A percentile compares a stretch with the other conserved stretches of the same genome.
These are phyloP conservation scores for Termitomyces sp. DNA, from an alignment of 768 basidiomycete species.

Conservation along the genomic window DNA sequence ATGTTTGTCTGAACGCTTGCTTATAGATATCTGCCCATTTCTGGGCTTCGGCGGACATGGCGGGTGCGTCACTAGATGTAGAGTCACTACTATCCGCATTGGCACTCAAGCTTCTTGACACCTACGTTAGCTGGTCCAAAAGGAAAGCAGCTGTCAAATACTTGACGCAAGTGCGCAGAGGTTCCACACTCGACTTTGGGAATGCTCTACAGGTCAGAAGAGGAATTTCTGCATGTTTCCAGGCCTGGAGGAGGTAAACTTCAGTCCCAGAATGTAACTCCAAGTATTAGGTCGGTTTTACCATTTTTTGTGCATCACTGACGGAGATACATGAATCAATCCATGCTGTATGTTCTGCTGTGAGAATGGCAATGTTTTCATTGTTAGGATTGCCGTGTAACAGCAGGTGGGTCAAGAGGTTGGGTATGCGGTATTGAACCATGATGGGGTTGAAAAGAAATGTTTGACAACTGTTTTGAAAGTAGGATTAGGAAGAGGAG, in stretches of 20 bases:
- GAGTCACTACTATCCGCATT: too few relatives aligned
- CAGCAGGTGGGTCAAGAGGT: background rate
- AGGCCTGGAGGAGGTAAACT: background rate
- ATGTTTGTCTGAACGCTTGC: slow-evolving; percentile 4
- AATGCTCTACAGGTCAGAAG: too few relatives aligned
- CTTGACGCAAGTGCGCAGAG: slow-evolving; percentile 1
- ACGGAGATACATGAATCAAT: background rate
- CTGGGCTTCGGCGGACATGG: slow-evolving; percentile 1
- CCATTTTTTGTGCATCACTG: background rate
- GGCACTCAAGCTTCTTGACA: too few relatives aligned
- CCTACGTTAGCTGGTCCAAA: slow-evolving; percentile 9
- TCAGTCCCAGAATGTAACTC: too few relatives aligned
- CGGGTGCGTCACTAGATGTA: slow-evolving; percentile 5
- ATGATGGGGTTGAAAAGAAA: background rate
- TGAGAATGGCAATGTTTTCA: background rate
- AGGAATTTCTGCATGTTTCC: slow-evolving; percentile 1
- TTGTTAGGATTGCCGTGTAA: background rate
- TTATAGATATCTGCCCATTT: slow-evolving; percentile 6
- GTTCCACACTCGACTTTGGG: too few relatives aligned
- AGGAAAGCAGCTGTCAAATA: slow-evolving; percentile 5
- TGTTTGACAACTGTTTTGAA: background rate
- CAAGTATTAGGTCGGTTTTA: background rate
- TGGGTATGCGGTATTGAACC: background rate
- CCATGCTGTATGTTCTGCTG: background rate
- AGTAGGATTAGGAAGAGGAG: background rate